phyloP scores from a whole-genome alignment of 352 stramenopile species.

The Phytopythium delawarense region DNA sequence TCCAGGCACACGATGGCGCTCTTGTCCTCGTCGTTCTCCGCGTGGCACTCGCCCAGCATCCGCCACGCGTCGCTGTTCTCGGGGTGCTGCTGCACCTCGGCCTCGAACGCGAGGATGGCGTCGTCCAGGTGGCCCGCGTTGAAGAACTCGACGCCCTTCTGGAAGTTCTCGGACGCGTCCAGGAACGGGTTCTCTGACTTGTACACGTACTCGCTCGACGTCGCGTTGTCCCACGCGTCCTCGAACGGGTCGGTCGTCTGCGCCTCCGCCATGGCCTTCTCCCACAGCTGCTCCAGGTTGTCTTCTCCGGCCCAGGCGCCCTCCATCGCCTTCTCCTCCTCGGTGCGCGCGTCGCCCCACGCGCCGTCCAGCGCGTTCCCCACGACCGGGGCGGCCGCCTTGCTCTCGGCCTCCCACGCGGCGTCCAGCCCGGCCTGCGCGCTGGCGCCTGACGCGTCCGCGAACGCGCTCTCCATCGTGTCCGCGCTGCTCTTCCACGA shows the following conservation, averaged over 20 bases:
- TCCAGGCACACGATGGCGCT: slow-evolving; percentile 94
- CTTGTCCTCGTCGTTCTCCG: slow-evolving; percentile 96
- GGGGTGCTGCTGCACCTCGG: slow-evolving; percentile 89
- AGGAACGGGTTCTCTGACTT: slow-evolving; percentile 74
- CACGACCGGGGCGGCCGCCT: slow-evolving; percentile 13
- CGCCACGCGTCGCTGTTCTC: slow-evolving; percentile 94
- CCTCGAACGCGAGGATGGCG: slow-evolving; percentile 94
- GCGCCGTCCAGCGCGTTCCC: slow-evolving; percentile 34
- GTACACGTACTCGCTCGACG: slow-evolving; percentile 63
- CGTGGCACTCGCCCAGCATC: slow-evolving; percentile 93
- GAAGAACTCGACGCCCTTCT: slow-evolving; percentile 82
- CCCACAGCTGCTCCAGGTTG: slow-evolving; percentile 68
- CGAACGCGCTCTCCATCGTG: slow-evolving; percentile 56
- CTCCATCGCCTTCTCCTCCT: slow-evolving; percentile 53
- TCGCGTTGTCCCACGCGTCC: slow-evolving; percentile 59
- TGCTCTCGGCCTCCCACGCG: slow-evolving; percentile 33
- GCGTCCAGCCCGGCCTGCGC: slow-evolving; percentile 30
- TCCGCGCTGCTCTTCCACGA: slow-evolving; percentile 37
- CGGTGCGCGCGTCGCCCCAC: slow-evolving; percentile 43
- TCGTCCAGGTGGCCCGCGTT: slow-evolving; percentile 88
- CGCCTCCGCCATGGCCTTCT: slow-evolving; percentile 72
- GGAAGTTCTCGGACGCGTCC: slow-evolving; percentile 64
- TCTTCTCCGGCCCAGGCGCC: slow-evolving; percentile 49
- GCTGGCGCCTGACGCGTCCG: slow-evolving; percentile 15
- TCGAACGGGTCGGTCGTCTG: slow-evolving; percentile 72